These are phyloP conservation scores for Cyberlindnera xishuangbannaensis DNA, from an alignment of 805 yeast species.

Conservation along the genomic window DNA sequence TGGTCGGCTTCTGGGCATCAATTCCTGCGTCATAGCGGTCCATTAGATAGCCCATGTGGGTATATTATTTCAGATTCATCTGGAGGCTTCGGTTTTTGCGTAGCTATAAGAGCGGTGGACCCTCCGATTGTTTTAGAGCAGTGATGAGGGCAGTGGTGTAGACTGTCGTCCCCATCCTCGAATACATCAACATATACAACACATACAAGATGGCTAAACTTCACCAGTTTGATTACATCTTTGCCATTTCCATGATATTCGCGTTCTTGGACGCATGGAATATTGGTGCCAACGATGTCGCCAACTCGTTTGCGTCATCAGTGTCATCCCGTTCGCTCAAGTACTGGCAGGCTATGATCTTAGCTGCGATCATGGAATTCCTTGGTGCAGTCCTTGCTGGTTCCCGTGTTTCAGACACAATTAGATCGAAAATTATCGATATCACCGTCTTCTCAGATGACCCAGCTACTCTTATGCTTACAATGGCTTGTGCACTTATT, in stretches of 20 bases:
- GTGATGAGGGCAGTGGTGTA: too few species aligned
- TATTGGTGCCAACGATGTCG: constrained; percentile 79
- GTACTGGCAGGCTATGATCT: constrained; percentile 71
- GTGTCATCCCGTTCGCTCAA: constrained; percentile 64
- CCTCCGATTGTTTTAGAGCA: too few species aligned
- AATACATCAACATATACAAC: too few species aligned
- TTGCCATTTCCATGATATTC: constrained; percentile 63
- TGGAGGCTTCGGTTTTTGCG: too few species aligned
- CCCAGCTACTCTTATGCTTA: constrained; percentile 69
- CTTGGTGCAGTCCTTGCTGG: constrained; percentile 73
- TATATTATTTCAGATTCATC: too few species aligned
- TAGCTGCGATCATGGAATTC: constrained; percentile 68
- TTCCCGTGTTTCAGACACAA: constrained; percentile 67
- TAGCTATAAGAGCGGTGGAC: too few species aligned
- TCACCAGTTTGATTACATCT: constrained; percentile 55
- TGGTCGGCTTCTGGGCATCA: too few species aligned
- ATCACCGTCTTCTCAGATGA: constrained; percentile 40
- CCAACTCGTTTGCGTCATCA: constrained; percentile 75
- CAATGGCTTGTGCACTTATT: constrained; percentile 69
- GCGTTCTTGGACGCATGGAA: constrained; percentile 77
- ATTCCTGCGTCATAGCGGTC: too few species aligned
- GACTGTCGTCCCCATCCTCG: too few species aligned
- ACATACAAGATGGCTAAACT: constrained; percentile 11
- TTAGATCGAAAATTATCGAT: constrained; percentile 58
- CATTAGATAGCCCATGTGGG: too few species aligned